Percentiles rank a stretch among this genome's conserved stretches.
phyloP scores from a whole-genome alignment of 2,329 filamentous ascomycete genomes.

The Diplodia scrobiculata region DNA sequence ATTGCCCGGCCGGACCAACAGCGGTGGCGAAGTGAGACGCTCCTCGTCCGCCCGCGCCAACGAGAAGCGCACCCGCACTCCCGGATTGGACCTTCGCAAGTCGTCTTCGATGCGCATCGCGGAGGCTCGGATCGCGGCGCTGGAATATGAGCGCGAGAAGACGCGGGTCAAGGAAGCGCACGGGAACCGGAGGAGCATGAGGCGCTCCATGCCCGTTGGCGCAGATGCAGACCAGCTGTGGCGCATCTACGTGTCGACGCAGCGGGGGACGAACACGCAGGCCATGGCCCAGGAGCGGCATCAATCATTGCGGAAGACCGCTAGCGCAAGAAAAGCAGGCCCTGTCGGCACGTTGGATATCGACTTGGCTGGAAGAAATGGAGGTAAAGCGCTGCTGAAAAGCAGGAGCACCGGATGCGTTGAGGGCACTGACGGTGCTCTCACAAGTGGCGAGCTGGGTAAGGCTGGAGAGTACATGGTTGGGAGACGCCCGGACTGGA shows the following conservation, averaged over 20 bases:
- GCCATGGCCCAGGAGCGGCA: background rate
- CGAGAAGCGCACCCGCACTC: background rate
- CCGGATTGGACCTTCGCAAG: background rate
- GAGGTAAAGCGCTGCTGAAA: background rate
- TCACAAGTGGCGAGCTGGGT: background rate
- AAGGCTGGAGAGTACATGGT: background rate
- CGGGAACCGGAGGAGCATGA: background rate
- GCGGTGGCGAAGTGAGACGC: background rate
- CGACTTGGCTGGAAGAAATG: background rate
- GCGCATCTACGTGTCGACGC: conserved; percentile 4
- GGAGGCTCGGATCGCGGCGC: background rate
- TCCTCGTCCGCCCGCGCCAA: background rate
- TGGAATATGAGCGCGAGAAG: background rate
- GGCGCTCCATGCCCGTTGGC: background rate
- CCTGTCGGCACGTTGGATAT: background rate
- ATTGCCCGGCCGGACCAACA: too few relatives aligned
- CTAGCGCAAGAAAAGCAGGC: background rate
- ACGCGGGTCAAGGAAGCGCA: background rate
- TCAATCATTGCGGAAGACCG: background rate
- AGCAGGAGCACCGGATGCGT: background rate
- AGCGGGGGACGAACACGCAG: conserved; percentile 4
- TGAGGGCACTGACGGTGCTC: background rate
- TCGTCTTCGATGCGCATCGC: background rate
- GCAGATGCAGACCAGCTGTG: background rate
- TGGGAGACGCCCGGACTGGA: conserved; percentile 13